Evolutionary conservation across 495 filamentous ascomycete species (phyloP), one percentile per base, ranked within the genome.

Genomic region (Hypoxylon subgilvum): DNA sequence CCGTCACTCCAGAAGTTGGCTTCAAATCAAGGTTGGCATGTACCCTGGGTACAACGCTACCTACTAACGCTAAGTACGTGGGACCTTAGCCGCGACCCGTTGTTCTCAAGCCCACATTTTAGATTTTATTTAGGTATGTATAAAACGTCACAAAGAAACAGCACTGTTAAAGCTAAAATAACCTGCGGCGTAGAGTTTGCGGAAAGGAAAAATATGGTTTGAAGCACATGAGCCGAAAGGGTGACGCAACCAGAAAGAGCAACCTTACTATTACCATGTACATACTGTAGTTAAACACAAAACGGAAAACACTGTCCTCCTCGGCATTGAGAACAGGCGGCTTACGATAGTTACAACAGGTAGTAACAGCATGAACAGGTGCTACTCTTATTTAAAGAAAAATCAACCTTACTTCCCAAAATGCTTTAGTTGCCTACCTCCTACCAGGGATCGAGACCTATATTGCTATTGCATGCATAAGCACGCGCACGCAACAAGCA

Each of bases 1-100:
- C 54, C 54, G 46, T 58, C 49, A 50, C 28, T 55, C 46, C 32
- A 61, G 50, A 55, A 44, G 54, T 55, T 44, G 50, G 57, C 50
- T 61, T 54, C 49, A 43, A n/a, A 53, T 47, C 48, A 53, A 31
- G 36, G 43, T 35, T 40, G 23, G 30, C 10, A 22, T 0, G 49
- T 60, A 60, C 43, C 12, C n/a, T 51, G 6, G 13, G 7, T 35
- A n/a, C 12, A n/a, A 5, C 7, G 13, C 7, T 38, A 38, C 34
- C 34, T 17, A 38, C 34, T 18, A 42, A 49, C 23, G 23, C 41
- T 46, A 46, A n/a, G 13, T 35, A 59, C 25, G 42, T 28, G 38
- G 44, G 25, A 30, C 32, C 46, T 25, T 16, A 59, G 47, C 55
- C 55, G 40, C 50, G 41, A n/a, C 13, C 55, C 47, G 14, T 50